These are phyloP conservation scores for Mallotus repandus DNA, from an alignment of 441 rosid genomes.

Conservation along the genomic window DNA sequence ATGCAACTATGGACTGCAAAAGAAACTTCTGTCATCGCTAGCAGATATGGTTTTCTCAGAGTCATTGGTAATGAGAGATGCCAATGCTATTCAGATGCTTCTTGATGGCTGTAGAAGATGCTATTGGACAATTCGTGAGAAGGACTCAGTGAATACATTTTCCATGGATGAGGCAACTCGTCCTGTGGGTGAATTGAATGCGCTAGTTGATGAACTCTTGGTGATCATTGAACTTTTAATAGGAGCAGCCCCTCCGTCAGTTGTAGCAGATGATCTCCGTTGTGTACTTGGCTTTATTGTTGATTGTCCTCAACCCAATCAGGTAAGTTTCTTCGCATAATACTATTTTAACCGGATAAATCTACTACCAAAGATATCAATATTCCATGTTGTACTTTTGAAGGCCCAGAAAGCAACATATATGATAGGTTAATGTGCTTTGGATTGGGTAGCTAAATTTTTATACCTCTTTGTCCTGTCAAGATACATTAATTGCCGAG, in stretches of 20 bases:
- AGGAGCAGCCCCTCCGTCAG: conserved; percentile 81
- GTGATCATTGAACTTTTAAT: conserved; percentile 96
- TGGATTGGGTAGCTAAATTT: not conserved
- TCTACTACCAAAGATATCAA: not conserved
- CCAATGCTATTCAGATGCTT: conserved; percentile 98
- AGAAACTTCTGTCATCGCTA: conserved; percentile 92
- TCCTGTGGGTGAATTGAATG: conserved; percentile 95
- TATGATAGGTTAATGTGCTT: not conserved
- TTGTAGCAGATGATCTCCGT: conserved; percentile 75
- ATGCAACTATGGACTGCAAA: conserved; percentile 98
- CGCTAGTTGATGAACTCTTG: conserved; percentile 97
- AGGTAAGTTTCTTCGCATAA: conserved; percentile 44
- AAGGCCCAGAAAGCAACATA: not conserved
- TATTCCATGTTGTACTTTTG: not conserved
- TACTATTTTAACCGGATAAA: not conserved
- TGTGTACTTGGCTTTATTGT: conserved; percentile 91
- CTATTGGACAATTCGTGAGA: conserved; percentile 89
- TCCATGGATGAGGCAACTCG: conserved; percentile 56
- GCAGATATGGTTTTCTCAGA: conserved; percentile 99
- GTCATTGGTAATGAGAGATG: conserved; percentile 87
- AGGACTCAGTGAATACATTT: conserved; percentile 74
- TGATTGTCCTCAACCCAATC: conserved; percentile 98
- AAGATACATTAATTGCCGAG: not conserved
- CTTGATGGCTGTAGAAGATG: conserved; percentile 99
- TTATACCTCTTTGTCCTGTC: not conserved